Evolutionary conservation across 192 early-diverging fungal species (phyloP).

Genomic region (Chytriomyces sp.): DNA sequence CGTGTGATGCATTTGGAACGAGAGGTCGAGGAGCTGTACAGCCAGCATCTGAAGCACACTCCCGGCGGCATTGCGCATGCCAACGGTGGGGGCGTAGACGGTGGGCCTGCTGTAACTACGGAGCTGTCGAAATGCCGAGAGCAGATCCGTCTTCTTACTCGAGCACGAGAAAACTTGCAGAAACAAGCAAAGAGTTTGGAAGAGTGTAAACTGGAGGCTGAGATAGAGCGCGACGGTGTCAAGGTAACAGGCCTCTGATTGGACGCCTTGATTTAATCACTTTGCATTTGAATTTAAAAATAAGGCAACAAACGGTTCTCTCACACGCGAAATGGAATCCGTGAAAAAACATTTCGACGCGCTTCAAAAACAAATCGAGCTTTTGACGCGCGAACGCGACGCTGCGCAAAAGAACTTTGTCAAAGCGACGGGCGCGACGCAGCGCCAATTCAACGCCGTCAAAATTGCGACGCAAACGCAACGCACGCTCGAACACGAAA

Average conservation of each 20-base stretch:
- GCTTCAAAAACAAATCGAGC: slow-evolving; percentile 48
- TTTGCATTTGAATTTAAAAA: background rate
- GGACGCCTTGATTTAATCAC: background rate
- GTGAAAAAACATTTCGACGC: slow-evolving; percentile 46
- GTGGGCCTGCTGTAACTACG: slow-evolving; percentile 49
- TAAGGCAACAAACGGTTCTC: slow-evolving; percentile 45
- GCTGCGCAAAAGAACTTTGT: slow-evolving; percentile 63
- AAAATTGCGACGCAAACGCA: slow-evolving; percentile 63
- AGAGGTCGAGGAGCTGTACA: slow-evolving; percentile 55
- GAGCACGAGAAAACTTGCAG: slow-evolving; percentile 43
- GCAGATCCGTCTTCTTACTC: slow-evolving; percentile 40
- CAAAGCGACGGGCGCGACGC: slow-evolving; percentile 57
- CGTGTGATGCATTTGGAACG: slow-evolving; percentile 44
- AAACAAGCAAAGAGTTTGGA: slow-evolving; percentile 55
- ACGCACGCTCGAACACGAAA: slow-evolving; percentile 65
- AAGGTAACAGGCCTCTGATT: slow-evolving; percentile 27
- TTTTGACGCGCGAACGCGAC: slow-evolving; percentile 58
- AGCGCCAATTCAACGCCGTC: slow-evolving; percentile 58
- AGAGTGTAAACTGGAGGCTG: slow-evolving; percentile 53
- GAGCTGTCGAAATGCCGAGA: slow-evolving; percentile 48
- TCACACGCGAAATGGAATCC: slow-evolving; percentile 52
- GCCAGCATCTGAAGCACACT: slow-evolving; percentile 40
- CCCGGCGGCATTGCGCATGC: slow-evolving; percentile 40
- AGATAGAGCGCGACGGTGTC: slow-evolving; percentile 54
- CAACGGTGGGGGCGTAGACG: slow-evolving; percentile 42